Percentiles rank a stretch among this genome's conserved stretches.
These are phyloP conservation scores for Sisymbrium irio DNA, from an alignment of 345 rosid genomes.

Conservation along the genomic window DNA sequence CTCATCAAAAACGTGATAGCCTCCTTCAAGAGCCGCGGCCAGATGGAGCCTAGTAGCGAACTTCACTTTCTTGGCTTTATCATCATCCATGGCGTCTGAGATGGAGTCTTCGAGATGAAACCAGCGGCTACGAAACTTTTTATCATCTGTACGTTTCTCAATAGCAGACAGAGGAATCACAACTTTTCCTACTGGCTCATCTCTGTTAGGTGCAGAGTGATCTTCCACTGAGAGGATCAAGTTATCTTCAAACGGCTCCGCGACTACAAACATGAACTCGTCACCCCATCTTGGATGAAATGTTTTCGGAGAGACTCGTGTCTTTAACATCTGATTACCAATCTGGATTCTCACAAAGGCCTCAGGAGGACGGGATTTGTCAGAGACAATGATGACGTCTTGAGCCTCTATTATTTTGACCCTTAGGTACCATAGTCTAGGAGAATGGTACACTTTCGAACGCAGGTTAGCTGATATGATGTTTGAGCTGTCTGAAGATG, in stretches of 20 bases:
- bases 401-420: conserved; percentile 84
- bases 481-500: conserved; percentile 47
- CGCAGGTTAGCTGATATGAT: conserved; percentile 51
- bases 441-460: conserved; percentile 91
- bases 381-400: conserved; percentile 59
- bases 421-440: conserved; percentile 87
- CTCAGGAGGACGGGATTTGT: conserved; percentile 60
- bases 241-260: conserved; percentile 53
- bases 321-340: conserved; percentile 63
- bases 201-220: conserved; percentile 35
- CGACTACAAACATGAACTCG: conserved; percentile 82
- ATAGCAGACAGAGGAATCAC: conserved; percentile 33
- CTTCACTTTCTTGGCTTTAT: conserved; percentile 36
- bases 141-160: conserved; percentile 36
- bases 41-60: conserved; percentile 42
- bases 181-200: conserved; percentile 44
- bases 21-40: conserved; percentile 50
- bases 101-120: conserved; percentile 36
- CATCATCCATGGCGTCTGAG: conserved; percentile 28
- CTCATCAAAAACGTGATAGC: conserved; percentile 60
- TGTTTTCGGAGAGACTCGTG: conserved; percentile 50
- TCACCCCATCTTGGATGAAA: conserved; percentile 72
- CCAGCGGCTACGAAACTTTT: conserved; percentile 31
- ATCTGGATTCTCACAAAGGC: conserved; percentile 64
- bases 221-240: conserved; percentile 49